Percentiles rank a stretch among this genome's conserved stretches.
These are phyloP conservation scores for Magnaporthiopsis rhizophila DNA, from an alignment of 2,329 filamentous ascomycete species.

Conservation along the genomic window DNA sequence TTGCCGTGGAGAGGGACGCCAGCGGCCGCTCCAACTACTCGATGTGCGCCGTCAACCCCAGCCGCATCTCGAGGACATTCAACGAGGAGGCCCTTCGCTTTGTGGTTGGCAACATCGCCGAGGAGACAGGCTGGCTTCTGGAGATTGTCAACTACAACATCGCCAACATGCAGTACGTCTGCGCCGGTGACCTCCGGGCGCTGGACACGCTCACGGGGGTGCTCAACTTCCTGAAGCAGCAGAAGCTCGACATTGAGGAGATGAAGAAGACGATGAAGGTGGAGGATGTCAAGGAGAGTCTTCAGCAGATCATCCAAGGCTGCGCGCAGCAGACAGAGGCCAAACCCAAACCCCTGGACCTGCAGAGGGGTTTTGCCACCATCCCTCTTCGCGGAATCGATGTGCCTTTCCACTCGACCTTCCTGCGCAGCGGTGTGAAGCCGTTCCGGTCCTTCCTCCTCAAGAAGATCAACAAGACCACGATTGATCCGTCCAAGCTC, in stretches of 20 bases:
- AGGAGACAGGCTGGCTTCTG: conserved; percentile 88
- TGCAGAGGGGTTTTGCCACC: conserved; percentile 92
- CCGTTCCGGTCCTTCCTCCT: conserved; percentile 96
- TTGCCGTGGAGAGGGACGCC: conserved; percentile 93
- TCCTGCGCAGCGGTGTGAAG: conserved; percentile 95
- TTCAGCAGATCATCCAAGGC: conserved; percentile 84
- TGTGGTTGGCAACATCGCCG: conserved; percentile 89
- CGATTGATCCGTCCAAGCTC: conserved; percentile 92
- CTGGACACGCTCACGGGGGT: conserved; percentile 70
- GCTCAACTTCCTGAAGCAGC: conserved; percentile 89
- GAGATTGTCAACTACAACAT: conserved; percentile 98
- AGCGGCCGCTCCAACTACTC: conserved; percentile 93
- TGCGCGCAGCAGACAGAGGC: conserved; percentile 79
- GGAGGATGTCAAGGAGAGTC: conserved; percentile 83
- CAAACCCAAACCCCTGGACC: conserved; percentile 81
- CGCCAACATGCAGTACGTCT: conserved; percentile 68
- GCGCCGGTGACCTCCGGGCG: conserved; percentile 61
- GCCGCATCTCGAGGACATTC: conserved; percentile 96
- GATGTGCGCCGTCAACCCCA: conserved; percentile 98
- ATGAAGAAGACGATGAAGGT: conserved; percentile 80
- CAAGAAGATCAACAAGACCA: conserved; percentile 99
- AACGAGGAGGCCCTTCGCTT: conserved; percentile 96
- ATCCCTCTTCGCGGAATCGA: conserved; percentile 97
- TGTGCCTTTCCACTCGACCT: conserved; percentile 98
- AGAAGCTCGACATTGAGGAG: conserved; percentile 95